Percentiles rank a stretch among this genome's conserved stretches.
Evolutionary conservation across 192 early-diverging fungal genomes (phyloP).

Genomic region (Spizellomyces punctatus): DNA sequence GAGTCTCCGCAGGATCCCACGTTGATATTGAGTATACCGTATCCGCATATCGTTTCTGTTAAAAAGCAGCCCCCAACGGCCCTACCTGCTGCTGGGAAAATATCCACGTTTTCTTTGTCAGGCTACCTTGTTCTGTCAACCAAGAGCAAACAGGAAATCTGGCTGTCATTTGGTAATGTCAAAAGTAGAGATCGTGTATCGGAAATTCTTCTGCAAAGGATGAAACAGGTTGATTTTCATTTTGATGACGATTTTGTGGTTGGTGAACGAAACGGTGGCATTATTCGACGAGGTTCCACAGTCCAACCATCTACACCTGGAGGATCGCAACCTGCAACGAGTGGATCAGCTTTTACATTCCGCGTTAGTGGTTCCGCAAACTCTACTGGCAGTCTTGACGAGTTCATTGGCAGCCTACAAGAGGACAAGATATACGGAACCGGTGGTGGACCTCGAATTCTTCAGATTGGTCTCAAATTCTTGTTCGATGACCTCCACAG

Average conservation of each 20-base stretch:
- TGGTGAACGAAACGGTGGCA: conserved; percentile 42
- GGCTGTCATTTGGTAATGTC: conserved; percentile 42
- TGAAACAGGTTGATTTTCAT: conserved; percentile 51
- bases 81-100: conserved; percentile 36
- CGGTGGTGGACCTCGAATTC: conserved; percentile 29
- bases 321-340: conserved; percentile 7
- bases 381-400: conserved; percentile 32
- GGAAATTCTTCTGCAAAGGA: conserved; percentile 41
- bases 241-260: conserved; percentile 52
- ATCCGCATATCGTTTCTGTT: conserved; percentile 52
- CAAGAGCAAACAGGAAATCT: conserved; percentile 43
- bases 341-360: not conserved
- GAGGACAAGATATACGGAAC: conserved; percentile 9
- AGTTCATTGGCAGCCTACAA: conserved; percentile 11
- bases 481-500: conserved; percentile 41
- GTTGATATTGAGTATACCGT: conserved; percentile 43
- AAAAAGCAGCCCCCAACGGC: conserved; percentile 52
- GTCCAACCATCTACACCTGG: not conserved
- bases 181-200: conserved; percentile 45
- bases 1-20: conserved; percentile 39
- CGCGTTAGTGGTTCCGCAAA: not conserved
- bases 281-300: not conserved
- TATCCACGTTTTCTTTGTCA: conserved; percentile 41
- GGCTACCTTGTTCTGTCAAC: conserved; percentile 53
- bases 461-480: conserved; percentile 44